Conservation (phyloP, 1,284 basidiomycete genomes). For the Moesziomyces aphidis region DNA sequence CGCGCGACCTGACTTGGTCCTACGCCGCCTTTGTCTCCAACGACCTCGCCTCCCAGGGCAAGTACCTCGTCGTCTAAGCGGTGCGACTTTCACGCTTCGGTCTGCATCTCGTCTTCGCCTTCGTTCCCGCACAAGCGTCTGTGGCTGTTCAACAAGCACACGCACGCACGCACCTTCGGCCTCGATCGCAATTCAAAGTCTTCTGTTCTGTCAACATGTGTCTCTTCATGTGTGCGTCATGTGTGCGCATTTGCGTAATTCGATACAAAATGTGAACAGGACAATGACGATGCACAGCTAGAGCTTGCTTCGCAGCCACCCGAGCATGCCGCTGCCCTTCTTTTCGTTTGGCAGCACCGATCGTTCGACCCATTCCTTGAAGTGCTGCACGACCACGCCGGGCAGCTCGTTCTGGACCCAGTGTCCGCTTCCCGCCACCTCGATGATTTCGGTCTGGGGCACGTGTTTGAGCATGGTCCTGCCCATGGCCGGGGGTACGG, state of each 20-base stretch:
- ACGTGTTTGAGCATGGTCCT: conserved; percentile 47
- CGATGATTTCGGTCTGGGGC: conserved; percentile 38
- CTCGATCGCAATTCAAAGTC: too few species aligned
- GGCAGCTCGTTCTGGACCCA: conserved; percentile 53
- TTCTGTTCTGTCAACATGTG: too few species aligned
- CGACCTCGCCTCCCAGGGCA: conserved; percentile 31
- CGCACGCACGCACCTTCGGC: too few species aligned
- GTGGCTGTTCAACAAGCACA: too few species aligned
- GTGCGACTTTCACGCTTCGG: background rate
- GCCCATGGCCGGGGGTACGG: conserved; percentile 43
- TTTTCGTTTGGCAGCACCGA: conserved; percentile 44
- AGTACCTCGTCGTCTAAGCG: conserved; percentile 21
- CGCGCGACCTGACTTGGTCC: conserved; percentile 56
- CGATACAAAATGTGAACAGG: too few species aligned
- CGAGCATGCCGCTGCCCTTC: conserved; percentile 30
- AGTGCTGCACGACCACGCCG: conserved; percentile 27
- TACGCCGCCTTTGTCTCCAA: conserved; percentile 54
- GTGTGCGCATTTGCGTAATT: too few species aligned
- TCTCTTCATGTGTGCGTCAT: too few species aligned
- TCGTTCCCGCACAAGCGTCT: too few species aligned
- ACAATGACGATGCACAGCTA: too few species aligned
- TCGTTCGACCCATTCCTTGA: conserved; percentile 49
- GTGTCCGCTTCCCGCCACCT: conserved; percentile 38
- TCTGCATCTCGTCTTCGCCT: too few species aligned
- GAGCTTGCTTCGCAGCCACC: conserved; percentile 37